Percentiles rank a stretch among this genome's conserved stretches.
Evolutionary conservation across 1,284 basidiomycete species (phyloP).

Genomic region (Hortiboletus rubellus): DNA sequence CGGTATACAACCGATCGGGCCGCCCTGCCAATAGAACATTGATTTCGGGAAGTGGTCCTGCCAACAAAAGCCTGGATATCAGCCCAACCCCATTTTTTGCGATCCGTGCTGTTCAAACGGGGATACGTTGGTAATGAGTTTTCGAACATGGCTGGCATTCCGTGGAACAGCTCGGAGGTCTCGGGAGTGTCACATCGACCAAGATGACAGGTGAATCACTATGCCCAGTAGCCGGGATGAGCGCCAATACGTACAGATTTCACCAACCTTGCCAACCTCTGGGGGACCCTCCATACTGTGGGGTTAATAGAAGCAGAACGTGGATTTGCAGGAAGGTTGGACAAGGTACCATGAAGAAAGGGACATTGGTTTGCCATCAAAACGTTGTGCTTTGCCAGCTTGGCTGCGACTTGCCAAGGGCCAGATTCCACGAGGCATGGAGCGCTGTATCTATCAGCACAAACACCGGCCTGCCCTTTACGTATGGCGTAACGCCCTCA

Average conservation of each 20-base stretch:
- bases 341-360: not conserved
- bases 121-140: not conserved
- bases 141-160: not conserved
- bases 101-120: not conserved
- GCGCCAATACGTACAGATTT: not conserved
- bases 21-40: conserved; percentile 11
- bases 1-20: not conserved
- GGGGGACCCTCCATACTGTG: not conserved
- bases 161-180: not conserved
- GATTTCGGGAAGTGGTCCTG: not conserved
- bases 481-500: not conserved
- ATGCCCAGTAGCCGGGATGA: not conserved
- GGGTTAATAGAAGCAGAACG: not conserved
- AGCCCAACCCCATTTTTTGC: not conserved
- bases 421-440: conserved; percentile 26
- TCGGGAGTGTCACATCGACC: not conserved
- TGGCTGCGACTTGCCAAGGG: conserved; percentile 21
- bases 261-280: conserved; percentile 16
- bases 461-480: not conserved
- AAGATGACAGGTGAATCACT: not conserved
- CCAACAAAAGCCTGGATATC: not conserved
- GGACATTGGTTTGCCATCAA: conserved; percentile 2
- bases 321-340: conserved; percentile 2
- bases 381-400: conserved; percentile 14
- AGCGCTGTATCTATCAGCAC: not conserved